Evolutionary conservation across 2,329 filamentous ascomycete species (phyloP), one percentile per base, ranked within the genome.

Genomic region (Orbilia javanica): DNA sequence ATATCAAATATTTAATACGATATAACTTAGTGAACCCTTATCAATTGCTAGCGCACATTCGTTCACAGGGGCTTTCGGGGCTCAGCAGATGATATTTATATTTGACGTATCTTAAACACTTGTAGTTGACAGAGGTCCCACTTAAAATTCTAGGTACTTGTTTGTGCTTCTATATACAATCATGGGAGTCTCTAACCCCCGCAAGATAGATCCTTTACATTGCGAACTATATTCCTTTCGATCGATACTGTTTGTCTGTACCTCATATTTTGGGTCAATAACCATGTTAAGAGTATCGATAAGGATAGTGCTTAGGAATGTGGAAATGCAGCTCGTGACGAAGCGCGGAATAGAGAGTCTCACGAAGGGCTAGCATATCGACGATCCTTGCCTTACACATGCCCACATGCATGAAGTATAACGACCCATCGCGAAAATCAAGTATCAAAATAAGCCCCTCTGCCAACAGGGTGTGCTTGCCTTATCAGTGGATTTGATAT

Each of bases 401-500:
- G 42, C 15, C n/a, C n/a, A 27, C 27, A 50, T 50, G 36, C 36
- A 39, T 39, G n/a, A 39, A 4, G 36, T 39, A 15, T 15, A 39
- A 15, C 11, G 13, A 13, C 11, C 36, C 10, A 53, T 34, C 25
- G n/a, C 6, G 25, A 6, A 15, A 34, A 18, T 5, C 27, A n/a
- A 31, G 25, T n/a, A 31, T 27, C 7, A 18, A 13, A 6, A 18
- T 3, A 53, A 8, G 6, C 10, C 31, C 20, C 4, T 8, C 34
- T 15, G 7, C 10, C 8, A 31, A 18, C 2, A 48, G 7, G 6
- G 34, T 31, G 29, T n/a, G 8, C 18, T 18, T 29, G 57, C 57
- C 57, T 72, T 72, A 72, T 72, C 57, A 57, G 22, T 34, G 7
- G 18, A 20, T 6, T 36, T 55, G 22, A 65, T 44, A 50, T 7